Conservation (phyloP, 164 flowering plant genomes). For the Cinnamomum micranthum region DNA sequence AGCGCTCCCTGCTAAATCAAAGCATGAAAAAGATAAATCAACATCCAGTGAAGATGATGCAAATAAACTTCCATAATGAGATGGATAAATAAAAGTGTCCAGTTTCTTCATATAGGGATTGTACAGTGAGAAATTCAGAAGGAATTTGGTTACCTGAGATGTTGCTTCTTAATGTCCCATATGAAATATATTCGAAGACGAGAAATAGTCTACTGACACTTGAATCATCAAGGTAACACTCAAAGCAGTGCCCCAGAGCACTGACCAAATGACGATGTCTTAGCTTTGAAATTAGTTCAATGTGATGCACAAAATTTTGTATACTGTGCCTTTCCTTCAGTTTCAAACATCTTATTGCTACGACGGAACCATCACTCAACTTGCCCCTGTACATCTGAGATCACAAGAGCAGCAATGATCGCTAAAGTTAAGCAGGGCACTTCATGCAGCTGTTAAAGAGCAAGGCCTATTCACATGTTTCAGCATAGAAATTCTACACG, state of each 20-base stretch:
- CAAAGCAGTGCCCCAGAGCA: constrained; percentile 93
- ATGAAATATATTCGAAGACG: constrained; percentile 78
- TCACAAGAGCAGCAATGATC: constrained; percentile 14
- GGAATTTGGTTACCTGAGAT: constrained; percentile 54
- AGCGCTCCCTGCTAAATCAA: constrained; percentile 32
- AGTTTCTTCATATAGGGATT: background rate
- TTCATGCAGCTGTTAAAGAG: background rate
- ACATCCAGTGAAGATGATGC: background rate
- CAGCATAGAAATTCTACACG: background rate
- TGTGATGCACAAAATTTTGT: constrained; percentile 61
- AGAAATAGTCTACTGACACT: constrained; percentile 86
- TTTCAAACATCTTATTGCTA: constrained; percentile 85
- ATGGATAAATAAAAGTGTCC: too few relatives aligned
- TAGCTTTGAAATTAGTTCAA: constrained; percentile 81
- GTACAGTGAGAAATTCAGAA: background rate
- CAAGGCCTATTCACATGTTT: background rate
- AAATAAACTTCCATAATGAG: background rate
- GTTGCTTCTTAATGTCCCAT: constrained; percentile 72
- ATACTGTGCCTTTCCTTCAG: constrained; percentile 55
- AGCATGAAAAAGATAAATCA: background rate
- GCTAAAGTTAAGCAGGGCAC: background rate
- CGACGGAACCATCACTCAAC: constrained; percentile 64
- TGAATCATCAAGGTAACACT: constrained; percentile 85
- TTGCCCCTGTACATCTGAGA: constrained; percentile 82
- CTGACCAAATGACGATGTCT: constrained; percentile 89